Conservation (phyloP, 495 filamentous ascomycete genomes). For the Aspergillus funiculosus region DNA sequence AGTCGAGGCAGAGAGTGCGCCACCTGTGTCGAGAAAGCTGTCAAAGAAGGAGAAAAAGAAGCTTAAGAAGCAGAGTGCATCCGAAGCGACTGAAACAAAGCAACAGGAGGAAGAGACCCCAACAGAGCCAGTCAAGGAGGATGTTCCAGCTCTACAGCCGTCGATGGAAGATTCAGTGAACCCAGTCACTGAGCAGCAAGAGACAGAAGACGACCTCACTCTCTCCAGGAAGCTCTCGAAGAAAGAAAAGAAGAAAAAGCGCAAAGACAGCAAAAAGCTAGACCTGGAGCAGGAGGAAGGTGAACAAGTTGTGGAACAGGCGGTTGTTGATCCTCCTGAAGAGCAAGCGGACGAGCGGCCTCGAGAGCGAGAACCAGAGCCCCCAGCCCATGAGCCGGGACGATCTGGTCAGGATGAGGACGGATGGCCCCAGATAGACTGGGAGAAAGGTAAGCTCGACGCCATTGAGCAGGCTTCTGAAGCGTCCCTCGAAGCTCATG, state of each 20-base stretch:
- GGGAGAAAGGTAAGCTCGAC: slow-evolving; percentile 29
- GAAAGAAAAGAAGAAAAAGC: slow-evolving; percentile 29
- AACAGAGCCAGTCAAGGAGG: slow-evolving; percentile 2
- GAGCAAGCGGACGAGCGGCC: neutral
- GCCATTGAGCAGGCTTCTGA: slow-evolving; percentile 23
- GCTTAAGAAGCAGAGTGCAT: slow-evolving; percentile 30
- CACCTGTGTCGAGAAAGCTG: slow-evolving; percentile 24
- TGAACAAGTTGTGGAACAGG: neutral
- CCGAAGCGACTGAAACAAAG: slow-evolving; percentile 10
- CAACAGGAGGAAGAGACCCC: slow-evolving; percentile 9
- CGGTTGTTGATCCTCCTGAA: neutral
- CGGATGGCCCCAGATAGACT: slow-evolving; percentile 37
- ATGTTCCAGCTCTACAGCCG: neutral
- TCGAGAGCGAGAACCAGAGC: slow-evolving; percentile 16
- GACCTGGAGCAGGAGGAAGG: slow-evolving; percentile 15
- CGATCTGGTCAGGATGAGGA: slow-evolving; percentile 23
- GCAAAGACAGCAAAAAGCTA: slow-evolving; percentile 10
- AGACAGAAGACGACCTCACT: slow-evolving; percentile 3
- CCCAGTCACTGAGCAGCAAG: neutral
- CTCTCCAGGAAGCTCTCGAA: slow-evolving; percentile 8
- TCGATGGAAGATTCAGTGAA: neutral
- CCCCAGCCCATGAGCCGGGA: slow-evolving; percentile 14
- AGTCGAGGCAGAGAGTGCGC: neutral
- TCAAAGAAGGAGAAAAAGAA: slow-evolving; percentile 43
- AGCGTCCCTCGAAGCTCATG: slow-evolving; percentile 22